A percentile compares a stretch with the other conserved stretches of the same genome.
phyloP scores from a whole-genome alignment of 768 basidiomycete species.

The Megacollybia marginata region DNA sequence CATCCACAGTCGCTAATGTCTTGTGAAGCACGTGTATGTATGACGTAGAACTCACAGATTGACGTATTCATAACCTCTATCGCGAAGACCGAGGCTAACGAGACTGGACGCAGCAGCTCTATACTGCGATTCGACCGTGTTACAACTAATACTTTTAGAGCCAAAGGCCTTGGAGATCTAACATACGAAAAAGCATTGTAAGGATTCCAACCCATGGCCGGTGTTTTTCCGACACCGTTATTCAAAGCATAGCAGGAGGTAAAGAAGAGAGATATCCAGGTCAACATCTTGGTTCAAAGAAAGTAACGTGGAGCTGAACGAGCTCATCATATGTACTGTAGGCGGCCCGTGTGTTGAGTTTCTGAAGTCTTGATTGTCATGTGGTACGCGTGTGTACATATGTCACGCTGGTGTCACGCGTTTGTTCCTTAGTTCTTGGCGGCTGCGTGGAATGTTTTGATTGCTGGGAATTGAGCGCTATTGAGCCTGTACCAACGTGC shows the following conservation, averaged over 20 bases:
- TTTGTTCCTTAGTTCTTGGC: too few species aligned
- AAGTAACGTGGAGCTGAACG: background rate
- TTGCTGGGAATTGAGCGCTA: too few species aligned
- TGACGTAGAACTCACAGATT: constrained; percentile 26
- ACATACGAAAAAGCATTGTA: constrained; percentile 39
- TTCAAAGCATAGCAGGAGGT: background rate
- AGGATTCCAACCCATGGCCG: constrained; percentile 43
- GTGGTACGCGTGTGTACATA: too few species aligned
- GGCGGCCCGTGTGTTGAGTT: too few species aligned
- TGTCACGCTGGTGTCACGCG: too few species aligned
- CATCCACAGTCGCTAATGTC: constrained; percentile 41
- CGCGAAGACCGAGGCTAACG: constrained; percentile 26
- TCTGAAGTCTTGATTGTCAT: too few species aligned
- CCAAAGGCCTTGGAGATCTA: background rate
- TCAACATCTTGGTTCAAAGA: background rate
- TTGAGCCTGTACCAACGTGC: too few species aligned
- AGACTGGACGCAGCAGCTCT: constrained; percentile 30
- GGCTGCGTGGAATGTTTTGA: too few species aligned
- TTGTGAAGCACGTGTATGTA: background rate
- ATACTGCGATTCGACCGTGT: constrained; percentile 34
- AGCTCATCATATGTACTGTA: too few species aligned
- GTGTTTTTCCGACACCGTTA: constrained; percentile 14
- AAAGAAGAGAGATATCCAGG: background rate
- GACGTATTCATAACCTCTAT: constrained; percentile 34
- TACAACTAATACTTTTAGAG: constrained; percentile 7